Base-by-base conservation (phyloP, 352 stramenopile genomes). In the Saprolegnia diclina region DNA sequence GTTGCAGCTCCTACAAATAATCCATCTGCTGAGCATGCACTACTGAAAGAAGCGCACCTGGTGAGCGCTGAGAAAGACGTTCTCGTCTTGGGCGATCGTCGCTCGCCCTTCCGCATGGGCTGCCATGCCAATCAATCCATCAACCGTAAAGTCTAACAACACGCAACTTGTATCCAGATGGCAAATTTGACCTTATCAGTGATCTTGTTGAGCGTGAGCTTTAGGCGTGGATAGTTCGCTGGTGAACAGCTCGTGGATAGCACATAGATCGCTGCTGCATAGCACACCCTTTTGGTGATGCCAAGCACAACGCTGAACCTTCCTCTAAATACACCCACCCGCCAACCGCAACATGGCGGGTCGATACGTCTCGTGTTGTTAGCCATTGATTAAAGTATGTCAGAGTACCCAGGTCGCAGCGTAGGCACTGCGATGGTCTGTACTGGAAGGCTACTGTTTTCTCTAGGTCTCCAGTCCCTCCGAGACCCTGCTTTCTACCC, bases 51-150 rank as follows among this genome's bases (percentile, higher is more conserved):
- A 42, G 35, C 35, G 7, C 21, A 69, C 63, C 50, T 69, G 63
- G 21, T 69, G 63, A 11, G 18, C 11, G 40, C 50, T 69, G 16
- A 69, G 50, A 38, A 69, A 69, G 29, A 69, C 63, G 7, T 59
- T 59, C 3, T 59, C 52, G 13, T 2, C n/a, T 18, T n/a, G 35
- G 11, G 1, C 35, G 19, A 59, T 24, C 52, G n/a, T 16, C 35
- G 52, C 52, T 4, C 19, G 13, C 3, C 52, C 52, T 59, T 59
- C 52, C 3, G 13, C 13, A 9, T 59, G 35, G 46, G n/a, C 24
- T 59, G 52, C 35, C 52, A 24, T 26, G 11, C 13, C 35, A 14
- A 59, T 59, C 52, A 24, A 24, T 42, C 3, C 3, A 26, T 42
- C 7, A 57, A 16, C 22, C n/a, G 29, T 35, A 54, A 54, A 54